Evolutionary conservation across 345 rosid genomes (phyloP).

Genomic region (Gossypium ekmanianum): DNA sequence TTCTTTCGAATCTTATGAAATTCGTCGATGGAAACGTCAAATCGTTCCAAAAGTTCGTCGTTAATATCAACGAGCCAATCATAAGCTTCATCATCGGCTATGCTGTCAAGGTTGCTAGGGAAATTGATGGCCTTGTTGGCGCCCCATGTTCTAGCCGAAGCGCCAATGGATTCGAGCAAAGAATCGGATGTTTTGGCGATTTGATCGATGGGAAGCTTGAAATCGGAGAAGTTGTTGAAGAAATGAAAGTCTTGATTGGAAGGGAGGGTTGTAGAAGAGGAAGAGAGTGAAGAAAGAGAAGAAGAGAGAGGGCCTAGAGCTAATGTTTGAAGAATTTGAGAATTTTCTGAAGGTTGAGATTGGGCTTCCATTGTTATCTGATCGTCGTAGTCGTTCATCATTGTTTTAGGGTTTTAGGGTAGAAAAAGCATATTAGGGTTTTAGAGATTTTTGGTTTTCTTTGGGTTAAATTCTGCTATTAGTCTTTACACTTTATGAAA

Average conservation of each 20-base stretch:
- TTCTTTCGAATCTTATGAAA: constrained; percentile 36
- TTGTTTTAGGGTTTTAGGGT: background rate
- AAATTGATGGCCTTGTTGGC: constrained; percentile 21
- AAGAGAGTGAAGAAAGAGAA: constrained; percentile 46
- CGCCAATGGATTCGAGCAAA: constrained; percentile 53
- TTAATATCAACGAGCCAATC: constrained; percentile 69
- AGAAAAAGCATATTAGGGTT: background rate
- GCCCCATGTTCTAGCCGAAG: constrained; percentile 33
- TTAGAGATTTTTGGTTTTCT: background rate
- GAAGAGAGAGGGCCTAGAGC: constrained; percentile 38
- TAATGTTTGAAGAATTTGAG: constrained; percentile 36
- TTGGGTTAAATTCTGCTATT: no score
- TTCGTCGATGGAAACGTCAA: constrained; percentile 60
- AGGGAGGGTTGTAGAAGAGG: constrained; percentile 55
- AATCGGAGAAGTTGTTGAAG: constrained; percentile 70
- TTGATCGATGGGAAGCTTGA: constrained; percentile 51
- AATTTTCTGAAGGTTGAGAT: constrained; percentile 18
- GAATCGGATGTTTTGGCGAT: constrained; percentile 47
- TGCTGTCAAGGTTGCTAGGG: constrained; percentile 28
- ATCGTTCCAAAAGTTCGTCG: constrained; percentile 65
- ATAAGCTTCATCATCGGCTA: constrained; percentile 51
- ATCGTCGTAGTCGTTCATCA: constrained; percentile 19
- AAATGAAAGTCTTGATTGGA: constrained; percentile 73
- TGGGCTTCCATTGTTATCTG: constrained; percentile 25
- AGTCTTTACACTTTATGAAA: no score